Conservation (phyloP, 768 basidiomycete genomes). For the Xerocomellus amylosporus region DNA sequence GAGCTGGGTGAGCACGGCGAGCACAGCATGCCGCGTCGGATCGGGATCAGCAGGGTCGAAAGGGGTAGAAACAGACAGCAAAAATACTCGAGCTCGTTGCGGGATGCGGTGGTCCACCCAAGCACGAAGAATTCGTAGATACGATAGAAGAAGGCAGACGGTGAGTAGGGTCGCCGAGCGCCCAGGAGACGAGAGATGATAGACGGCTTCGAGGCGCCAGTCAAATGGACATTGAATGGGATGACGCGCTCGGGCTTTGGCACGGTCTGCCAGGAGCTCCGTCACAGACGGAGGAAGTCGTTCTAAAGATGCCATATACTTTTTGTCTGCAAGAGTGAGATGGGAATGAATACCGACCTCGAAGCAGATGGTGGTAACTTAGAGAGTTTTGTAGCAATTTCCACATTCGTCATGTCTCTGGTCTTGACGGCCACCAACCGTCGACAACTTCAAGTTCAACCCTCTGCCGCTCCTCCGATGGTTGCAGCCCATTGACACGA, state of each 20-base stretch:
- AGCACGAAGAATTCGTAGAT: conserved; percentile 10
- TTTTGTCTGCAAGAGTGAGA: neutral
- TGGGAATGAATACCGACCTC: neutral
- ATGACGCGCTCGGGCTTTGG: neutral
- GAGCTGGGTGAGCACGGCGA: conserved; percentile 8
- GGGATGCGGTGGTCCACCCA: conserved; percentile 8
- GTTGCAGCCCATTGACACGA: too few relatives aligned
- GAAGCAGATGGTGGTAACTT: neutral
- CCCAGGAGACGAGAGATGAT: conserved; percentile 2
- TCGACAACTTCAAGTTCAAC: neutral
- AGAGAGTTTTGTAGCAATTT: neutral
- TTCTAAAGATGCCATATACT: neutral
- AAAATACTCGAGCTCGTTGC: conserved; percentile 14
- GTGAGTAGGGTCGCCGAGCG: neutral
- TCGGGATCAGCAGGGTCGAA: conserved; percentile 3
- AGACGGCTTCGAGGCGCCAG: neutral
- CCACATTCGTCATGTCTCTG: too few relatives aligned
- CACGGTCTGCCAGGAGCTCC: neutral
- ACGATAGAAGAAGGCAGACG: conserved; percentile 6
- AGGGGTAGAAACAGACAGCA: conserved; percentile 1
- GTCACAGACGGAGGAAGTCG: conserved; percentile 4
- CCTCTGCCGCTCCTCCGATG: conserved; percentile 5
- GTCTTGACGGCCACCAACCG: conserved; percentile 4
- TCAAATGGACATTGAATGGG: conserved; percentile 1
- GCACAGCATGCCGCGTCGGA: neutral